A percentile compares a stretch with the other conserved stretches of the same genome.
Conservation (phyloP, 2,329 filamentous ascomycete genomes). For the Gaeumannomyces tritici region DNA sequence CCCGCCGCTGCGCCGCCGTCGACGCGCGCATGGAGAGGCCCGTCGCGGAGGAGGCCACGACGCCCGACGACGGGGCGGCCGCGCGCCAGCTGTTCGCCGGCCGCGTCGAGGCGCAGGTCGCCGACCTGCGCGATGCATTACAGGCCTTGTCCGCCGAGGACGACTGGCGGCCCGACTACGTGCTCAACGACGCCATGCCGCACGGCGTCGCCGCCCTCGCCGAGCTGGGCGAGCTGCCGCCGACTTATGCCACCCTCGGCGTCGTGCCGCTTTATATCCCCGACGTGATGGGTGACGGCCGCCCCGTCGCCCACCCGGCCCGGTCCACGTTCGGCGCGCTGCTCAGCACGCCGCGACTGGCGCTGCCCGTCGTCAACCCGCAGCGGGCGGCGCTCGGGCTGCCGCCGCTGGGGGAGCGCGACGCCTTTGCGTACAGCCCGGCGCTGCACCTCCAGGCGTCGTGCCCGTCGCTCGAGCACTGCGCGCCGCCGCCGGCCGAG, state of each 20-base stretch:
- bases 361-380: conserved; percentile 12
- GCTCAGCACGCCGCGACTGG: conserved; percentile 17
- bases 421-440: conserved; percentile 18
- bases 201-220: conserved; percentile 23
- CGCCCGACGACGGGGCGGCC: conserved; percentile 22
- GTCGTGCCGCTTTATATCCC: conserved; percentile 24
- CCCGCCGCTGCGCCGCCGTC: neutral
- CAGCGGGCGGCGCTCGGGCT: conserved; percentile 20
- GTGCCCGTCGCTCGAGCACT: conserved; percentile 10
- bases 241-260: conserved; percentile 24
- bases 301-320: conserved; percentile 17
- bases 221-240: conserved; percentile 14
- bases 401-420: conserved; percentile 16
- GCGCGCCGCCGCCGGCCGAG: neutral
- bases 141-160: conserved; percentile 15
- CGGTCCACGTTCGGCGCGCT: conserved; percentile 14
- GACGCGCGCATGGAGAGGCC: conserved; percentile 19
- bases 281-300: conserved; percentile 16
- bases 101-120: conserved; percentile 23
- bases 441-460: conserved; percentile 24
- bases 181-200: conserved; percentile 28
- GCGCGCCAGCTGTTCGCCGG: conserved; percentile 14
- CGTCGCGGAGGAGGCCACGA: conserved; percentile 19
- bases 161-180: conserved; percentile 17
- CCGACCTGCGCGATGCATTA: conserved; percentile 23